Evolutionary conservation across 306 rosid genomes (phyloP).

Genomic region (Quercus variabilis): DNA sequence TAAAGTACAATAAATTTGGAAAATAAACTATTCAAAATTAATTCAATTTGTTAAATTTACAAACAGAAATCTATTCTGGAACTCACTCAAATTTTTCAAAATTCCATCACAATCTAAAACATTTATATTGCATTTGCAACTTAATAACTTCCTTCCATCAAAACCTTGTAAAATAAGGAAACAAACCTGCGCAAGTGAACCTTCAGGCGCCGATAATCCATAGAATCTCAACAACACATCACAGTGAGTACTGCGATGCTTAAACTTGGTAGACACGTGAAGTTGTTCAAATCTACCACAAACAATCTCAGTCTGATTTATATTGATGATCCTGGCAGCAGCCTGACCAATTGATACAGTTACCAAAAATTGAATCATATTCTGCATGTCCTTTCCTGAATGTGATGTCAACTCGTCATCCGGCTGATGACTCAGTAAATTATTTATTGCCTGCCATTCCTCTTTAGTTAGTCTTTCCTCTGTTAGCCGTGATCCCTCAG

Average conservation of each 20-base stretch:
- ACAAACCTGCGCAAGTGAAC: slow-evolving; percentile 95
- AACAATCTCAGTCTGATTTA: slow-evolving; percentile 74
- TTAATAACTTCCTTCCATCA: slow-evolving; percentile 10
- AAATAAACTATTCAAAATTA: background rate
- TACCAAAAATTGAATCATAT: slow-evolving; percentile 67
- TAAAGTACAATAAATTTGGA: slow-evolving; percentile 8
- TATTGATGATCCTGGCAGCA: slow-evolving; percentile 76
- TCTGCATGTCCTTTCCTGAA: slow-evolving; percentile 65
- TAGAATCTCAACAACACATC: slow-evolving; percentile 75
- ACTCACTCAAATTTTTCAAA: slow-evolving; percentile 8
- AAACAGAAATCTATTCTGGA: background rate
- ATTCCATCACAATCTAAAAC: background rate
- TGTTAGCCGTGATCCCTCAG: slow-evolving; percentile 48
- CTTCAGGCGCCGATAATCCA: slow-evolving; percentile 94
- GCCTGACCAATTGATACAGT: slow-evolving; percentile 79
- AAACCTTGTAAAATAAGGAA: slow-evolving; percentile 17
- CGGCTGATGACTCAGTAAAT: slow-evolving; percentile 78
- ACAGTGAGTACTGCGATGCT: slow-evolving; percentile 77
- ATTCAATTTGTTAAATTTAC: background rate
- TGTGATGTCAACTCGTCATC: slow-evolving; percentile 58
- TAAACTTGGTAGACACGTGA: slow-evolving; percentile 80
- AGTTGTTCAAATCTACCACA: slow-evolving; percentile 93
- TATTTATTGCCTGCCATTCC: slow-evolving; percentile 95
- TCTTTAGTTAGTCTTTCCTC: slow-evolving; percentile 80
- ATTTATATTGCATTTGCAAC: slow-evolving; percentile 3